Percentiles rank a stretch among this genome's conserved stretches.
Conservation (phyloP, 352 stramenopile genomes). For the Plasmopara muralis region DNA sequence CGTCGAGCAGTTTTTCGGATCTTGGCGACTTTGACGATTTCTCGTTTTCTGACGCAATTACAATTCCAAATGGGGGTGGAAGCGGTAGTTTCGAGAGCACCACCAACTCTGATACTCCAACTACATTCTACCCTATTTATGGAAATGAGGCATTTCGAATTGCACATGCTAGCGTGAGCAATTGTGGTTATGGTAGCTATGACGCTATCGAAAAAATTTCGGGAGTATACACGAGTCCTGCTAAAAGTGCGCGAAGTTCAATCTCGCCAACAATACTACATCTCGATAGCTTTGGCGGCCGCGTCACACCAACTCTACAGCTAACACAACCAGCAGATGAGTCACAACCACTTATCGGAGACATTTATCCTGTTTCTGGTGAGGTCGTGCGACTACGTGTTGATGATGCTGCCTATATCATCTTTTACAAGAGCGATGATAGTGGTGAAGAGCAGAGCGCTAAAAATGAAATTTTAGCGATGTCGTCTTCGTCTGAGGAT, state of each 20-base stretch:
- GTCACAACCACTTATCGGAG: constrained; percentile 50
- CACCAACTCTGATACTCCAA: constrained; percentile 34
- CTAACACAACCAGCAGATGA: constrained; percentile 50
- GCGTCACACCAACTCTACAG: constrained; percentile 55
- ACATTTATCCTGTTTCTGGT: constrained; percentile 65
- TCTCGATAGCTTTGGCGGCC: constrained; percentile 32
- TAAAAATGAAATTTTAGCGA: constrained; percentile 34
- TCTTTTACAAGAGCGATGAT: constrained; percentile 82
- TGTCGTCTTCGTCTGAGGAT: constrained; percentile 47
- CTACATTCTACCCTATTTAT: constrained; percentile 75
- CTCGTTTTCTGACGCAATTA: constrained; percentile 53
- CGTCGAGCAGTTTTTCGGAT: constrained; percentile 83
- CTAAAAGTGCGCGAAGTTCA: constrained; percentile 25
- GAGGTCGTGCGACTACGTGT: constrained; percentile 66
- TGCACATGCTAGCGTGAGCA: constrained; percentile 45
- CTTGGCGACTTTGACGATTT: constrained; percentile 83
- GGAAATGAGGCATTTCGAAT: constrained; percentile 67
- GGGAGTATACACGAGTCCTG: constrained; percentile 22
- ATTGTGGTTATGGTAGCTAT: constrained; percentile 39
- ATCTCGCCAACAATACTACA: constrained; percentile 27
- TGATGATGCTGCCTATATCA: constrained; percentile 80
- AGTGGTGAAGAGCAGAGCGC: constrained; percentile 32
- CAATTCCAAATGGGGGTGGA: constrained; percentile 26
- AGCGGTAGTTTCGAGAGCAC: constrained; percentile 25
- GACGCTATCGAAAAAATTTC: constrained; percentile 32